Evolutionary conservation across 768 basidiomycete genomes (phyloP).

Genomic region (Termitomyces sp.): DNA sequence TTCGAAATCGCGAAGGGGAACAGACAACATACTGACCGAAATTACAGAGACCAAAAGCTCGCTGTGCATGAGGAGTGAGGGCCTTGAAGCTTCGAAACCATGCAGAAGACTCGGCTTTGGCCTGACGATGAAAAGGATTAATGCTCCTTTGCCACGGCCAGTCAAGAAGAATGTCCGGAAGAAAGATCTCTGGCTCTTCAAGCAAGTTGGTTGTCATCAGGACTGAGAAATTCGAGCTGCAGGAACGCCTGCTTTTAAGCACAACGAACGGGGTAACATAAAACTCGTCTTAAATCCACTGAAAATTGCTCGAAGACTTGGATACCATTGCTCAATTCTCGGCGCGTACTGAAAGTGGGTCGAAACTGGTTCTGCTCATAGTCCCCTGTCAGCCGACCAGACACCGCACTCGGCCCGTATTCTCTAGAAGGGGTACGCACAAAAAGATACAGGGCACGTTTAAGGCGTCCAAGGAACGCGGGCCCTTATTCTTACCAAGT

Average conservation of each 20-base stretch:
- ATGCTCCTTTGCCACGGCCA: slow-evolving; percentile 44
- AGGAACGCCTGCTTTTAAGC: not conserved
- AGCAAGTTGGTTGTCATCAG: not conserved
- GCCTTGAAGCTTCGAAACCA: slow-evolving; percentile 37
- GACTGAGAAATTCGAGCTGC: not conserved
- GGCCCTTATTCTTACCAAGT: no score
- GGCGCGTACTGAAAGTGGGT: no score
- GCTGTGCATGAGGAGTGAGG: slow-evolving; percentile 31
- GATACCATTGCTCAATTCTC: no score
- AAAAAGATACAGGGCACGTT: no score
- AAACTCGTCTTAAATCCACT: no score
- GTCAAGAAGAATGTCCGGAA: slow-evolving; percentile 35
- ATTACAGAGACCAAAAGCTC: slow-evolving; percentile 38
- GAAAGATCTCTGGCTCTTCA: not conserved
- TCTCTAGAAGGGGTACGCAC: no score
- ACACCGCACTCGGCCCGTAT: no score
- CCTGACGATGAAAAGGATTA: slow-evolving; percentile 33
- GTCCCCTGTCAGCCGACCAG: no score
- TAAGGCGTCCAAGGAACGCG: no score
- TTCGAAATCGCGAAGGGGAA: no score
- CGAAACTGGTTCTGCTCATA: no score
- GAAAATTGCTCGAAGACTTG: no score
- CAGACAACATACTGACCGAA: slow-evolving; percentile 27
- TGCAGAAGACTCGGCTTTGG: slow-evolving; percentile 30
- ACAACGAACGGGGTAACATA: not conserved